A percentile compares a stretch with the other conserved stretches of the same genome.
These are phyloP conservation scores for Termitomyces sp. DNA, from an alignment of 768 basidiomycete species.

Conservation along the genomic window DNA sequence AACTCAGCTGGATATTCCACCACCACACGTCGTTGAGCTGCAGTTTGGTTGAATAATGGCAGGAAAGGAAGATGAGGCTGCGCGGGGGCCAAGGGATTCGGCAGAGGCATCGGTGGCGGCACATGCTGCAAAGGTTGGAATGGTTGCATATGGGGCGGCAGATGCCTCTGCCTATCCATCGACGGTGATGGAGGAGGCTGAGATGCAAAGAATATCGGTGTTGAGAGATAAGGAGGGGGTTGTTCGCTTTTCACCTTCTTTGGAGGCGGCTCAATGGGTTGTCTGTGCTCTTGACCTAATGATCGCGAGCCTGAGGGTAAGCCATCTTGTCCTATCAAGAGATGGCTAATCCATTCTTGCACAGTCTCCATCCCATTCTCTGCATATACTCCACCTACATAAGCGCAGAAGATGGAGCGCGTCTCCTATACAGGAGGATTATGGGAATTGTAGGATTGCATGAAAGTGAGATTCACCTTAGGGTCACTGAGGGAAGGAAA, in stretches of 20 bases:
- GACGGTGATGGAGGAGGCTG: slow-evolving; percentile 24
- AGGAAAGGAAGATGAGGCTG: slow-evolving; percentile 59
- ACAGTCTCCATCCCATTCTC: slow-evolving; percentile 47
- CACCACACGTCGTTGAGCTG: slow-evolving; percentile 54
- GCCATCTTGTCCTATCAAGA: slow-evolving; percentile 21
- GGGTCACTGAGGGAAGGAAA: slow-evolving; percentile 26
- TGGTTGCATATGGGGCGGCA: slow-evolving; percentile 15
- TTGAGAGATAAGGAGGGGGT: slow-evolving; percentile 16
- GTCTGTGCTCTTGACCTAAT: slow-evolving; percentile 5
- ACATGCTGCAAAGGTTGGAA: slow-evolving; percentile 8
- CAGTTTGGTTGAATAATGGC: slow-evolving; percentile 71
- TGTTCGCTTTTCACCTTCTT: slow-evolving; percentile 39
- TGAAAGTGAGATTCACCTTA: slow-evolving; percentile 28
- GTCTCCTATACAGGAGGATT: slow-evolving; percentile 40
- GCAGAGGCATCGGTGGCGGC: slow-evolving; percentile 16
- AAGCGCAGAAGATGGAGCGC: slow-evolving; percentile 53
- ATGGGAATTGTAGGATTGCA: slow-evolving; percentile 3
- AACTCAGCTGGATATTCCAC: slow-evolving; percentile 59
- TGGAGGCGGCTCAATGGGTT: slow-evolving; percentile 23
- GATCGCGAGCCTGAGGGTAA: slow-evolving; percentile 3
- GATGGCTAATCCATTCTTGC: slow-evolving; percentile 49
- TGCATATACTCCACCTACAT: slow-evolving; percentile 58
- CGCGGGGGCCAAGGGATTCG: slow-evolving; percentile 61
- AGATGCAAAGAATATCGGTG: slow-evolving; percentile 27
- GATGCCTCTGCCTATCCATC: slow-evolving; percentile 10